Evolutionary conservation across 1,139 yeast species (phyloP).

Genomic region (Yarrowia galli): DNA sequence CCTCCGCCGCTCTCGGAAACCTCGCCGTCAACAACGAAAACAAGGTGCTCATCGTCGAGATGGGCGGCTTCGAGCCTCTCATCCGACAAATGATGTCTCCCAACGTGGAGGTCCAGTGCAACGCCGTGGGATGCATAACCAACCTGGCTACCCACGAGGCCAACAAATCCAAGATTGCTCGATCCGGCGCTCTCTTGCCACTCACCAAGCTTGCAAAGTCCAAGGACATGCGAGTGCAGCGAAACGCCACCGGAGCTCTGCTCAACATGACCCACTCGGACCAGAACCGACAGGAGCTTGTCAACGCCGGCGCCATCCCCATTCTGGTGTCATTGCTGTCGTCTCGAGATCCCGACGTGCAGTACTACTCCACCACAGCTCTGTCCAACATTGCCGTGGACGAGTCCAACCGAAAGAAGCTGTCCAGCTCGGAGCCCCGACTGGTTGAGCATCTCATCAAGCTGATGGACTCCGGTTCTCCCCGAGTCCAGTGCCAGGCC

Average conservation of each 20-base stretch:
- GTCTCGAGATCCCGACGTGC: constrained; percentile 93
- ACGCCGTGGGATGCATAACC: constrained; percentile 98
- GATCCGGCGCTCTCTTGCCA: constrained; percentile 95
- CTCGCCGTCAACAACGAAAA: constrained; percentile 96
- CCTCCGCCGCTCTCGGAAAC: constrained; percentile 97
- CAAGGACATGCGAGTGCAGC: constrained; percentile 92
- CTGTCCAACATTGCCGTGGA: constrained; percentile 97
- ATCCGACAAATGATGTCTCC: constrained; percentile 97
- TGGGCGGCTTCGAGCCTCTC: constrained; percentile 97
- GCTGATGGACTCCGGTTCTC: constrained; percentile 87
- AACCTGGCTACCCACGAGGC: constrained; percentile 98
- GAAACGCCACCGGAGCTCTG: constrained; percentile 98
- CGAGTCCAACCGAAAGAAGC: constrained; percentile 83
- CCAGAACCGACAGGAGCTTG: constrained; percentile 95
- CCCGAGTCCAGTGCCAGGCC: constrained; percentile 98
- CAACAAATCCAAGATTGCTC: constrained; percentile 93
- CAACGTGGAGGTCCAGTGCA: constrained; percentile 97
- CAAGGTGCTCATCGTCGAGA: constrained; percentile 89
- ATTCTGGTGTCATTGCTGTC: constrained; percentile 89
- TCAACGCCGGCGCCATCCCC: constrained; percentile 98
- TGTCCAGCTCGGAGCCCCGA: constrained; percentile 93
- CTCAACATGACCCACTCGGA: constrained; percentile 97
- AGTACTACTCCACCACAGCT: constrained; percentile 97
- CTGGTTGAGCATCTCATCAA: constrained; percentile 85
- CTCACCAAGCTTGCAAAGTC: constrained; percentile 92